A percentile compares a stretch with the other conserved stretches of the same genome.
These are phyloP conservation scores for Royoungia palumana DNA, from an alignment of 768 basidiomycete species.

Conservation along the genomic window DNA sequence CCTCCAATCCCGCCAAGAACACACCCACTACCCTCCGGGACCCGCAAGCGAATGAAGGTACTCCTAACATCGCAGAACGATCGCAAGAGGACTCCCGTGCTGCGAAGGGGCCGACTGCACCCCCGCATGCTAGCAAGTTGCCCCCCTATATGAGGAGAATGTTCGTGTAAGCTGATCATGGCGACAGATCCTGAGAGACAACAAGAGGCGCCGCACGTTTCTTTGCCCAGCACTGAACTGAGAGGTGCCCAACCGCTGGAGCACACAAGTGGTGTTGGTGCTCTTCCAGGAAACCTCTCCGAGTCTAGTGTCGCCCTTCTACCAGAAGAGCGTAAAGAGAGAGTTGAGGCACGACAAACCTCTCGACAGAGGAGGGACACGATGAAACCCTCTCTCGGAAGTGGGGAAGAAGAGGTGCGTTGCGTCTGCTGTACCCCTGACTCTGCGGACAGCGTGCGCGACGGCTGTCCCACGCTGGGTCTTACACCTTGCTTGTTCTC, in stretches of 20 bases:
- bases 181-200: conserved; percentile 5
- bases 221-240: conserved; percentile 36
- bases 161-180: conserved; percentile 4
- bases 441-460: neutral
- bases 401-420: conserved; percentile 14
- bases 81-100: neutral
- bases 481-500: neutral
- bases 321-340: conserved; percentile 44
- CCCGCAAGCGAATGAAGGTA: neutral
- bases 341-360: neutral
- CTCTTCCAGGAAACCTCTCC: conserved; percentile 44
- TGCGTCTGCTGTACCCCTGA: no score
- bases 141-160: neutral
- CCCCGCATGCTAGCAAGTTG: conserved; percentile 13
- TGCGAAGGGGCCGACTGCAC: neutral
- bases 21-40: conserved; percentile 1
- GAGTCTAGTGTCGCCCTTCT: conserved; percentile 48
- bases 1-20: conserved; percentile 6
- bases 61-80: neutral
- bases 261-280: conserved; percentile 41
- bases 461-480: neutral
- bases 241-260: conserved; percentile 33
- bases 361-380: conserved; percentile 18
- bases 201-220: conserved; percentile 4
- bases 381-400: conserved; percentile 3